Conservation (phyloP, 441 rosid genomes). For the Adansonia gregorii region DNA sequence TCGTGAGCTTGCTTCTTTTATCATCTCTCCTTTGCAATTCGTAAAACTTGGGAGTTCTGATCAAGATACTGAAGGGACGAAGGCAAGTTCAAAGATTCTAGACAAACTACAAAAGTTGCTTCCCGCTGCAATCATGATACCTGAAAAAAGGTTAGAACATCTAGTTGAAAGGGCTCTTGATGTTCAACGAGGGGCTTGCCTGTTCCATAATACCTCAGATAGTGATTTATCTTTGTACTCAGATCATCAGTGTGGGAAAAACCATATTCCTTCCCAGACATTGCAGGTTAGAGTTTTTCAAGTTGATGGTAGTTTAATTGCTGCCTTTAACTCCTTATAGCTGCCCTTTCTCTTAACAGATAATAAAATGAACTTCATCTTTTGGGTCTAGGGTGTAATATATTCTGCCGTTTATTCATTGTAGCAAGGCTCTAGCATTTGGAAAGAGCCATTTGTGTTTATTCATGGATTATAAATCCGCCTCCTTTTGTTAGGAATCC, state of each 20-base stretch:
- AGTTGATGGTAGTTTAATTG: conserved; percentile 19
- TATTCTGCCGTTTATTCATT: neutral
- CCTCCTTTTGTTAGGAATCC: neutral
- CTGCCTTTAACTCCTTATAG: neutral
- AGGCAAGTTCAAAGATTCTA: conserved; percentile 47
- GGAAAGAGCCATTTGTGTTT: neutral
- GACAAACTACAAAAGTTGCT: conserved; percentile 54
- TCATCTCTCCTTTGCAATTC: conserved; percentile 40
- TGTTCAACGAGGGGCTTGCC: conserved; percentile 52
- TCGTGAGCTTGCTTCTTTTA: conserved; percentile 50
- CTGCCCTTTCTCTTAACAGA: conserved; percentile 15
- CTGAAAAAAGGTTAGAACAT: conserved; percentile 54
- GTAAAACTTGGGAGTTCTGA: conserved; percentile 29
- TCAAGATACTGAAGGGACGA: conserved; percentile 36
- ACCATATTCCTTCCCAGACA: conserved; percentile 52
- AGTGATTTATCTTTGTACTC: conserved; percentile 48
- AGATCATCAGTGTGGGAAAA: conserved; percentile 50
- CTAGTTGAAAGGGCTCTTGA: conserved; percentile 54
- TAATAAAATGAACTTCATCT: neutral
- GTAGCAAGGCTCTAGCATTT: neutral
- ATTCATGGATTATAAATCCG: conserved; percentile 1
- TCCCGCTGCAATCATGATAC: conserved; percentile 51
- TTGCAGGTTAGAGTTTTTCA: conserved; percentile 46
- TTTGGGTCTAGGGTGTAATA: neutral
- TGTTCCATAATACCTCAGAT: conserved; percentile 49